Evolutionary conservation across 371 early-diverging fungal genomes (phyloP), one percentile per base, ranked within the genome.

Genomic region (Mucor indicus): DNA sequence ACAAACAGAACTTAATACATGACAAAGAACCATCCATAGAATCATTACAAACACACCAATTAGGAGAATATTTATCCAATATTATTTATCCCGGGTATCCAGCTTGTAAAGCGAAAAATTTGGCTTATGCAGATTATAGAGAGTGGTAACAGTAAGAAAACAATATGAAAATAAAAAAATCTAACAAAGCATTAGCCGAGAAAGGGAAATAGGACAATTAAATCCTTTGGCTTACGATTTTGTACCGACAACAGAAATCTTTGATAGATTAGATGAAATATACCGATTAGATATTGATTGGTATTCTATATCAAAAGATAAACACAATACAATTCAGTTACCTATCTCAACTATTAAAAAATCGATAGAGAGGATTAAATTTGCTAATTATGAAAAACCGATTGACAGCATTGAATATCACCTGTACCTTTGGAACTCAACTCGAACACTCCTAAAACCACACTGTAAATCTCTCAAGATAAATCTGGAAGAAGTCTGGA

Each of bases 11-110:
- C 22, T 41, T 60, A 10, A 32, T 46, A 8, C 60, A 60, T 41
- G 36, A 54, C 19, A 53, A 49, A 38, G 29, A 48, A 19, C 49
- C 53, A 29, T 9, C 15, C 6, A 38, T 48, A 16, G 46, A 50
- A 6, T 22, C 41, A 15, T 20, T 60, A 24, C 54, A 54, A 37
- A 60, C 60, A 5, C 60, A 60, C 42, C 54, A 54, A 23, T 25
- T 60, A 15, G 60, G 50, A 6, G 50, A 50, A 36, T 60, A 54
- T 41, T 22, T 60, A 1, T 31, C 54, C 31, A 29, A 44, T 10
- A 49, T 31, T 11, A 60, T 60, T 31, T 60, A 60, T 45, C 60
- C 60, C 5, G 60, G 60, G 1, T 60, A 60, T 33, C 53, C 60
- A 13, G 38, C 42, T 7, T 48, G 54, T 32, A 53, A 46, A 46